phyloP scores from a whole-genome alignment of 2,329 filamentous ascomycete species.

The Zymoseptoria passerinii region DNA sequence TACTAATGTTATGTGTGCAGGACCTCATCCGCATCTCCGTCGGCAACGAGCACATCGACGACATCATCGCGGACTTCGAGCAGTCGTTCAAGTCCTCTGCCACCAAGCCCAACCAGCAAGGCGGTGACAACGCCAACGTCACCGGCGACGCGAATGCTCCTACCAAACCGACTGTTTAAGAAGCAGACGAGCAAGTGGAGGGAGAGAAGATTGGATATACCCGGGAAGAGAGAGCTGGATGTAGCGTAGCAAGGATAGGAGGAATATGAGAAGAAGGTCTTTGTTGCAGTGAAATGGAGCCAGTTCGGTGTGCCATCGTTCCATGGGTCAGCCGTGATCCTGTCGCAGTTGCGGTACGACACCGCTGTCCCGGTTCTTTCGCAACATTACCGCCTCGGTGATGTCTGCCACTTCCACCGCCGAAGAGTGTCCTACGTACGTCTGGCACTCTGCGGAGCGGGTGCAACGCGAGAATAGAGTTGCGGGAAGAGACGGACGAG shows the following conservation, averaged over 20 bases:
- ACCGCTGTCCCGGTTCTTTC: neutral
- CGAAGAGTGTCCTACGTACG: neutral
- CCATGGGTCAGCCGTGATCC: neutral
- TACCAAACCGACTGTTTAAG: constrained; percentile 17
- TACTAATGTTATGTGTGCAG: constrained; percentile 34
- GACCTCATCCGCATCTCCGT: constrained; percentile 93
- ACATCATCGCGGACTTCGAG: constrained; percentile 92
- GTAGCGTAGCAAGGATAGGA: neutral
- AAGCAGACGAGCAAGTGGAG: neutral
- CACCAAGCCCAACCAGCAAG: constrained; percentile 33
- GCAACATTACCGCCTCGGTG: neutral
- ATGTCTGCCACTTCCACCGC: neutral
- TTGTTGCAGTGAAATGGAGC: neutral
- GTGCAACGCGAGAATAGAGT: neutral
- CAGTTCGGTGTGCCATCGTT: neutral
- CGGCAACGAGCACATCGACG: constrained; percentile 92
- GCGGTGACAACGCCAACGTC: constrained; percentile 19
- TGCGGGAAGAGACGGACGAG: neutral
- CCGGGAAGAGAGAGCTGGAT: neutral
- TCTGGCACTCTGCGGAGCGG: neutral
- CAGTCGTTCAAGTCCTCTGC: constrained; percentile 65
- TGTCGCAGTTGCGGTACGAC: neutral
- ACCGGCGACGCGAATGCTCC: constrained; percentile 19
- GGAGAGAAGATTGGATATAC: neutral
- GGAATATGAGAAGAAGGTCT: neutral